These are phyloP conservation scores for Penicillium nordicum DNA, from an alignment of 2,329 filamentous ascomycete genomes.

Conservation along the genomic window DNA sequence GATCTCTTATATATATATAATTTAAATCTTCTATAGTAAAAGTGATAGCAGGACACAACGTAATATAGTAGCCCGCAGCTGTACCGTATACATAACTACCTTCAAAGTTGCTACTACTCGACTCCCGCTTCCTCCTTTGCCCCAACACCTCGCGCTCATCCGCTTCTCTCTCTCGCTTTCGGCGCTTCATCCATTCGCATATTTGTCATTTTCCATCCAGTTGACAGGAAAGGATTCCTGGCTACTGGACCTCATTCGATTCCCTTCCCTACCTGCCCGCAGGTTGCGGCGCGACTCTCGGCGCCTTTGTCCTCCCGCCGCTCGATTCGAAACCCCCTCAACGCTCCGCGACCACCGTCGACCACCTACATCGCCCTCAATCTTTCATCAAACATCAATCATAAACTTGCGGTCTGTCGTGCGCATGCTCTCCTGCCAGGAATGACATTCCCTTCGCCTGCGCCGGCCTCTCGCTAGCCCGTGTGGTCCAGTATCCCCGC, in stretches of 20 bases:
- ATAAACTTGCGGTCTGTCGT: slow-evolving; percentile 23
- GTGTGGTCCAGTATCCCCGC: slow-evolving; percentile 43
- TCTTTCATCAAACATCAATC: slow-evolving; percentile 18
- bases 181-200: slow-evolving; percentile 18
- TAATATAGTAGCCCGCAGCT: slow-evolving; percentile 10
- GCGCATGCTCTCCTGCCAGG: slow-evolving; percentile 33
- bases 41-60: background rate
- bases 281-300: slow-evolving; percentile 26
- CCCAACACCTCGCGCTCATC: slow-evolving; percentile 17
- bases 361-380: slow-evolving; percentile 17
- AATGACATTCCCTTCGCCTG: slow-evolving; percentile 40
- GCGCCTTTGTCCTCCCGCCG: slow-evolving; percentile 28
- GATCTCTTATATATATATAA: background rate
- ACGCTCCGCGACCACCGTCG: slow-evolving; percentile 22
- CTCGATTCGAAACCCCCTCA: slow-evolving; percentile 27
- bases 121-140: slow-evolving; percentile 22
- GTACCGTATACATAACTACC: slow-evolving; percentile 21
- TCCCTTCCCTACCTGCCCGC: slow-evolving; percentile 17
- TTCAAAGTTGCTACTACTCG: slow-evolving; percentile 19
- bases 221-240: slow-evolving; percentile 21
- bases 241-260: slow-evolving; percentile 19
- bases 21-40: background rate
- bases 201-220: slow-evolving; percentile 12
- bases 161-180: slow-evolving; percentile 13
- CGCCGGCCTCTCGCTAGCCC: slow-evolving; percentile 40